Base-by-base conservation (phyloP, 805 yeast genomes). In the Metschnikowia koreensis region DNA sequence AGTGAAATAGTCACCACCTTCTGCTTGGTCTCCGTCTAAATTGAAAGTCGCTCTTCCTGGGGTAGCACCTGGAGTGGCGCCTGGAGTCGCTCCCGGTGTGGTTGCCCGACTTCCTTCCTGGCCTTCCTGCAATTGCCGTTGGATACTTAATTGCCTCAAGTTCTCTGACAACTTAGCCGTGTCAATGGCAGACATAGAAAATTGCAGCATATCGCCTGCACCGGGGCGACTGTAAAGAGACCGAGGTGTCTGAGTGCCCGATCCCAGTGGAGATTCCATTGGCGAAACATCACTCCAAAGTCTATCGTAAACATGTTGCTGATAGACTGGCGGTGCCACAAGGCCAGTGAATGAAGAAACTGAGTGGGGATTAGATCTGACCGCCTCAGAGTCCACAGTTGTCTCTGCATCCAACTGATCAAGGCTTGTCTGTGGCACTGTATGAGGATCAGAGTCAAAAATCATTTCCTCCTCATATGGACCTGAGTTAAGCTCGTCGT, bases 291-390 rank as follows among this genome's bases (percentile, higher is more conserved):
- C 92, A 36, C 81, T 78, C 88, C 88, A 90, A 22, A 91, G 68
- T 50, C 87, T 74, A 68, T 91, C 97, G 66, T 86, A 88, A 37
- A 89, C 81, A 66, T 89, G 96, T 49, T 79, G 82, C 53, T 83
- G 91, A 66, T 91, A 91, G 51, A 86, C 79, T 28, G 97, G 96
- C 2, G 97, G 97, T 0, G 97, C 94, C 71, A 82, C 76, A 43
- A 81, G 64, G 7, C 77, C 79, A 13, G 67, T 66, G 47, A 71
- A 64, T 26, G 73, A 66, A 5, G 71, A 60, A 38, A 47, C 57
- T 1, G 74, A 70, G 39, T 62, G 65, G n/a, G 58, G 56, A 52
- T 63, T 66, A 7, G 74, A 64, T 16, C 57, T 47, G 43, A 58
- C 38, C 8, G 50, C 50, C 36, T 37, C 49, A 7, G 44, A 48